Conservation (phyloP, 495 filamentous ascomycete species). For the Penicillium bialowiezense region DNA sequence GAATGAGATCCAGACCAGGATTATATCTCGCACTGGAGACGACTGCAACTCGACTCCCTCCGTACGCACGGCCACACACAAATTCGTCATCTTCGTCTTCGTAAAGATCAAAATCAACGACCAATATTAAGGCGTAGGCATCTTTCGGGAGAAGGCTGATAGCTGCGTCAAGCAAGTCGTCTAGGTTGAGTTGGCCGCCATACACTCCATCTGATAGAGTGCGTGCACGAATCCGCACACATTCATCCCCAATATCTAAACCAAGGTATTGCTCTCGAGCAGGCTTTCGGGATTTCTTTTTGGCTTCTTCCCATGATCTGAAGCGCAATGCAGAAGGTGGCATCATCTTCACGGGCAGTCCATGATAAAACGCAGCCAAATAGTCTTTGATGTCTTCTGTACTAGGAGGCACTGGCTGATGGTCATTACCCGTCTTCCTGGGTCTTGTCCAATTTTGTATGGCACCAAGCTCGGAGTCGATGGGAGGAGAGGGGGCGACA, state of each 20-base stretch:
- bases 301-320: slow-evolving; percentile 40
- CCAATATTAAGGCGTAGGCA: slow-evolving; percentile 57
- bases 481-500: slow-evolving; percentile 42
- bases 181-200: slow-evolving; percentile 55
- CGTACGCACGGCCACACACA: slow-evolving; percentile 66
- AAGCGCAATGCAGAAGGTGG: slow-evolving; percentile 36
- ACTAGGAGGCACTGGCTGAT: slow-evolving; percentile 7
- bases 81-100: slow-evolving; percentile 67
- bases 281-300: slow-evolving; percentile 12
- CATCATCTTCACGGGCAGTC: slow-evolving; percentile 47
- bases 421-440: neutral
- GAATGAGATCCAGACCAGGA: slow-evolving; percentile 45
- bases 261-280: slow-evolving; percentile 32
- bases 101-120: slow-evolving; percentile 62
- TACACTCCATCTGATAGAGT: slow-evolving; percentile 47
- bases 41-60: slow-evolving; percentile 57
- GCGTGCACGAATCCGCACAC: slow-evolving; percentile 54
- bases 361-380: slow-evolving; percentile 60
- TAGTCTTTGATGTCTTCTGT: slow-evolving; percentile 47
- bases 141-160: slow-evolving; percentile 55
- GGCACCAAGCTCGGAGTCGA: slow-evolving; percentile 28
- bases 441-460: slow-evolving; percentile 20
- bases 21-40: slow-evolving; percentile 60
- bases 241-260: slow-evolving; percentile 32
- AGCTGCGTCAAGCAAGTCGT: slow-evolving; percentile 61